Base-by-base conservation (phyloP, 768 basidiomycete genomes). In the Lactarius vividus region DNA sequence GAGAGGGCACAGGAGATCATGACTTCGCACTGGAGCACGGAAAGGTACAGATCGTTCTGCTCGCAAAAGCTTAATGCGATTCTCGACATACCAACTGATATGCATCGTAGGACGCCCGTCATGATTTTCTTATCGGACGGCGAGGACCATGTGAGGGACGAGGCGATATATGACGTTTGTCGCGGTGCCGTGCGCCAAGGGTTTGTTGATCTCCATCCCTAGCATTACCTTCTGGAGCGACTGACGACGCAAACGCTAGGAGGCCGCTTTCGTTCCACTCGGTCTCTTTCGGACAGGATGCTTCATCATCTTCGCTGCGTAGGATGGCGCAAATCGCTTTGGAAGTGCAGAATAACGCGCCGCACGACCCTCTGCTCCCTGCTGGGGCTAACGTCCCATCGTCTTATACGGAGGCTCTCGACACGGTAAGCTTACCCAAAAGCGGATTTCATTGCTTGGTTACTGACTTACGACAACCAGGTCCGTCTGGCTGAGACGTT, bases 71-170 rank as follows among this genome's bases (percentile, higher is more conserved):
- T 46, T 26, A 13, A 11, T 40, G 59, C 10, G 55, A 26, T 13
- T 46, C 16, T n/a, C 4, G 31, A 18, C 8, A 20, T 20, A 31
- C 26, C 5, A 18, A 0, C 66, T 74, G 28, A 70, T 69, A 26
- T 67, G 8, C 53, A 44, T 28, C 62, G 54, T 33, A 83, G 84
- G 49, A 73, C 78, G 2, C 84, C 84, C 0, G 79, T 85, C 8
- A 72, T 86, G 15, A 79, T 85, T 59, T 86, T 86, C 73, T 75
- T 85, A 9, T 85, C 84, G 2, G 85, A 84, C 65, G 85, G 85
- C 0, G 80, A 84, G 74, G 81, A 82, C 58, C 3, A 11, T 2
- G 75, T 82, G 20, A 62, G 55, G 0, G 82, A 85, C 54, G 39
- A 69, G 4, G 70, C 74, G 2, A 73, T 83, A 42, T 77, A 79